A percentile compares a stretch with the other conserved stretches of the same genome.
Evolutionary conservation across 345 rosid genomes (phyloP).

Genomic region (Laguncularia racemosa): DNA sequence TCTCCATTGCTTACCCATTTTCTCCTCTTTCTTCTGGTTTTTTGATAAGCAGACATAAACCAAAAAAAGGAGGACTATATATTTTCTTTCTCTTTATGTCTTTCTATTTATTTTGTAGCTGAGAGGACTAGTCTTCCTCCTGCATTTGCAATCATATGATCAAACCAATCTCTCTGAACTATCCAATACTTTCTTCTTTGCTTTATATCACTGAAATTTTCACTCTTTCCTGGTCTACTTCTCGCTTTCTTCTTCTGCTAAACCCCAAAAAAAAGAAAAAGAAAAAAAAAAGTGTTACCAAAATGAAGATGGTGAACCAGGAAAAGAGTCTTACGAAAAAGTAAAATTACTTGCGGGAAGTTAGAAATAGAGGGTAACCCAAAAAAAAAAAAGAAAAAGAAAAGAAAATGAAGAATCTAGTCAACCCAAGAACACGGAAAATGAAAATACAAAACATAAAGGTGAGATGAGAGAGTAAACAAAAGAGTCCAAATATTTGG

Average conservation of each 20-base stretch:
- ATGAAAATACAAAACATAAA: neutral
- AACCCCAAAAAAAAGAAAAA: too few relatives aligned
- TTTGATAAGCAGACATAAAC: neutral
- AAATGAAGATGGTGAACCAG: too few relatives aligned
- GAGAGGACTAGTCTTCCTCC: neutral
- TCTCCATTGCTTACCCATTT: constrained; percentile 13
- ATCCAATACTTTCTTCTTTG: too few relatives aligned
- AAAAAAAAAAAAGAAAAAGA: too few relatives aligned
- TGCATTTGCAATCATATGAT: neutral
- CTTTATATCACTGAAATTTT: too few relatives aligned
- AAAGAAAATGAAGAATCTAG: neutral
- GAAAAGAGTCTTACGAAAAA: too few relatives aligned
- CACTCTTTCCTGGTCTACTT: too few relatives aligned
- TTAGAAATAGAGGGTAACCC: too few relatives aligned
- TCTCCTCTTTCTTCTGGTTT: neutral
- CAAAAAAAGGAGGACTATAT: constrained; percentile 2
- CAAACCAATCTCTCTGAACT: too few relatives aligned
- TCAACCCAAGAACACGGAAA: neutral
- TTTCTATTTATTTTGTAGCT: constrained; percentile 18
- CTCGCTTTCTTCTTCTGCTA: too few relatives aligned
- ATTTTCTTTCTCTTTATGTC: neutral
- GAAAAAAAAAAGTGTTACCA: too few relatives aligned
- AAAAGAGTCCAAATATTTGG: neutral
- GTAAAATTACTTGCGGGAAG: too few relatives aligned
- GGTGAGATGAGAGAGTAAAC: neutral